Conservation (phyloP, 148 eudicot species). For the Persicaria tinctoria region DNA sequence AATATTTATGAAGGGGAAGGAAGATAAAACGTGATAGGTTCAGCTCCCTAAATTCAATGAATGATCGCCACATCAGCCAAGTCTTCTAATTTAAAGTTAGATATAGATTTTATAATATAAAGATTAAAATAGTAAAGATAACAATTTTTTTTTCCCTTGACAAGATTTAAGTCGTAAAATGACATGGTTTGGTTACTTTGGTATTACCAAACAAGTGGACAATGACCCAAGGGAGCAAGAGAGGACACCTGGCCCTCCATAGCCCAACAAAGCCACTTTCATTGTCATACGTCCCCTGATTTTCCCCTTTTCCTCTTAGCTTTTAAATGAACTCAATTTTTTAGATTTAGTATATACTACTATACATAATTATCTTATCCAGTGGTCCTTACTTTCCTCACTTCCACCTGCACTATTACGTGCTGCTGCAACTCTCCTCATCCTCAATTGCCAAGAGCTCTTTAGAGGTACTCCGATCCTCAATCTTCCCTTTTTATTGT, state of each 20-base stretch:
- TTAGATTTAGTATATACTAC: too few species aligned
- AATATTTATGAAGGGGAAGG: too few species aligned
- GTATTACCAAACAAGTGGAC: neutral
- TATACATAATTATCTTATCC: neutral
- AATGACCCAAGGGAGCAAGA: neutral
- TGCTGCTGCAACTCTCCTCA: neutral
- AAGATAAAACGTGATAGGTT: too few species aligned
- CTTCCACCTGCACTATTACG: neutral
- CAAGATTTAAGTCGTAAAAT: too few species aligned
- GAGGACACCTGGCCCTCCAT: slow-evolving; percentile 10
- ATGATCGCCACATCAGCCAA: too few species aligned
- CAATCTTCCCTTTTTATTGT: neutral
- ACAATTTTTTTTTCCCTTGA: too few species aligned
- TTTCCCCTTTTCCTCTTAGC: neutral
- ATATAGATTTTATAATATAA: too few species aligned
- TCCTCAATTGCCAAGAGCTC: neutral
- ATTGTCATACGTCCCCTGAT: slow-evolving; percentile 5
- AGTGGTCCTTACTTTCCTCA: neutral
- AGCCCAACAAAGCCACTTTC: slow-evolving; percentile 12
- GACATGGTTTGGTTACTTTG: too few species aligned
- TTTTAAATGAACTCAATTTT: neutral
- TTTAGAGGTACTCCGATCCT: neutral
- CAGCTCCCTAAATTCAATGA: too few species aligned
- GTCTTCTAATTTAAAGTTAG: too few species aligned
- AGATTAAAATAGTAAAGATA: too few species aligned